These are phyloP conservation scores for Coffea canephora DNA, from an alignment of 257 asterid species.

Conservation along the genomic window DNA sequence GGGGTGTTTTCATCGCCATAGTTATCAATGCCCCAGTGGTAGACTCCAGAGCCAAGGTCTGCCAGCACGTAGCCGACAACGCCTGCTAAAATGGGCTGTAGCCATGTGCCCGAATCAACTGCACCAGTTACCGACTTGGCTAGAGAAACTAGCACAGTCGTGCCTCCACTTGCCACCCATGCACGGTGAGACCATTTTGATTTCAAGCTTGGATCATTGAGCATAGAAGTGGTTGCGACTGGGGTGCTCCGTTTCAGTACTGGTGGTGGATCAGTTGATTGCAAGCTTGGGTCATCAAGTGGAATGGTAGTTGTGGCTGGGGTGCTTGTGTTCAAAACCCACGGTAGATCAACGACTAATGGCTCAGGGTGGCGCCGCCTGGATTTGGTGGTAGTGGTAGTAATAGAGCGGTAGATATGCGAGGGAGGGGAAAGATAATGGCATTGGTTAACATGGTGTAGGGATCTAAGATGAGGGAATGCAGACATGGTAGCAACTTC, in stretches of 20 bases:
- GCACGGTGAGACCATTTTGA: slow-evolving; percentile 87
- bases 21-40: slow-evolving; percentile 95
- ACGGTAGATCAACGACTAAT: slow-evolving; percentile 1
- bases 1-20: slow-evolving; percentile 69
- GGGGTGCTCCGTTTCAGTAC: slow-evolving; percentile 11
- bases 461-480: slow-evolving; percentile 17
- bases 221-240: not conserved
- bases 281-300: not conserved
- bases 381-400: slow-evolving; percentile 17
- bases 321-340: not conserved
- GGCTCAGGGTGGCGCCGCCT: not conserved
- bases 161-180: slow-evolving; percentile 72
- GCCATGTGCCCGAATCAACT: slow-evolving; percentile 41
- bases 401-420: slow-evolving; percentile 20
- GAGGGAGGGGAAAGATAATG: slow-evolving; percentile 7
- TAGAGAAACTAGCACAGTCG: slow-evolving; percentile 60
- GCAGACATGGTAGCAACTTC: slow-evolving; percentile 24
- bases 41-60: slow-evolving; percentile 77
- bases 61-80: slow-evolving; percentile 61
- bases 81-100: slow-evolving; percentile 60
- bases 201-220: slow-evolving; percentile 48
- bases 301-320: slow-evolving; percentile 18
- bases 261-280: not conserved
- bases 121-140: slow-evolving; percentile 45
- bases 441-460: slow-evolving; percentile 7